Evolutionary conservation across 176 grass and related monocot genomes (phyloP).

Genomic region (Secale cereale): DNA sequence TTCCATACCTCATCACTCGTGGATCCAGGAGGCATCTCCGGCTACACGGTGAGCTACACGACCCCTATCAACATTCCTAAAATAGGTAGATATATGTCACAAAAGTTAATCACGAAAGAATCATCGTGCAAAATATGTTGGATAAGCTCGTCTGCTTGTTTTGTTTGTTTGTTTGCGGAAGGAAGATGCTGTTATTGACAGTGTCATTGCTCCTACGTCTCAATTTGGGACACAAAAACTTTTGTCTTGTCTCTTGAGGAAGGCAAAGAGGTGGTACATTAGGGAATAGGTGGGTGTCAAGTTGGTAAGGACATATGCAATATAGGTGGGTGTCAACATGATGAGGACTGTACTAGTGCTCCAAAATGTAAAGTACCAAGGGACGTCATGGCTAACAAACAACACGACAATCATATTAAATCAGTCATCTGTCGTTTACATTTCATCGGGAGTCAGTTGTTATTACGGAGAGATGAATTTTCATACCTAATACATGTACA

Average conservation of each 20-base stretch:
- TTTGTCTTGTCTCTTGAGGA: not conserved
- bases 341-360: not conserved
- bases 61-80: not conserved
- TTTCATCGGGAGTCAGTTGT: not conserved
- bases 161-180: not conserved
- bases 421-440: not conserved
- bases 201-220: not conserved
- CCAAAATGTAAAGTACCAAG: not conserved
- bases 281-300: not conserved
- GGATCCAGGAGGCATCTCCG: conserved; percentile 83
- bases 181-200: not conserved
- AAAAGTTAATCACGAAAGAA: not conserved
- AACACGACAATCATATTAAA: not conserved
- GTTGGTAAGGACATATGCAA: not conserved
- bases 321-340: not conserved
- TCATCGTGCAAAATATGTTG: not conserved
- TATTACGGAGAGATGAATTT: not conserved
- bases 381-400: not conserved
- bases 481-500: not conserved
- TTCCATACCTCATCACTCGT: conserved; percentile 94
- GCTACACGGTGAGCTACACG: conserved; percentile 69
- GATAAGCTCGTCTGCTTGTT: conserved; percentile 10
- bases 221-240: not conserved
- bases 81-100: not conserved
- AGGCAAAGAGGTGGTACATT: not conserved